Base-by-base conservation (phyloP, 768 basidiomycete species). In the Boletus reticulatus region DNA sequence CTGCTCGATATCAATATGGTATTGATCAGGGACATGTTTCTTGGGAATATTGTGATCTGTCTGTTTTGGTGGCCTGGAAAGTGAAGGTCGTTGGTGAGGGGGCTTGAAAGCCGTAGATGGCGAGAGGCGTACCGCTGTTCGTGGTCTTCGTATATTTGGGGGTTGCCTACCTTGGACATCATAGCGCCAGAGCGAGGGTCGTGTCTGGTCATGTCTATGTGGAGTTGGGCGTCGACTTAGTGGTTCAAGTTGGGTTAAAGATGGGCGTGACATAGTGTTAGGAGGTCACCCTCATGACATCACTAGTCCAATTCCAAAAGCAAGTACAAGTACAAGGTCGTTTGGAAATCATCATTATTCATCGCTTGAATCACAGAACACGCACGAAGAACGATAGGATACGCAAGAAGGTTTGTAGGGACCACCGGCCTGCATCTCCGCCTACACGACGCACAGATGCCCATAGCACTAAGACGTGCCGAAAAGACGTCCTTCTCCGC, bases 161-260 rank as follows among this genome's bases (percentile, higher is more conserved):
- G 62, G 58, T 76, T 79, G n/a, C 79, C 80, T 42, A 78, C 76
- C 50, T 77, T 78, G 45, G 80, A 81, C 64, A 76, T 75, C 79
- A 82, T 81, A 57, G 78, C 68, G 14, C 70, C 66, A 11, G 68
- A 66, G 51, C 54, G 60, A 46, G 43, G 44, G 39, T 67, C 60
- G 17, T 13, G 19, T 6, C 46, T 41, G 1, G 63, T 63, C 65
- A 68, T 68, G 43, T 52, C 42, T 52, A 24, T 57, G 24, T 58
- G 51, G 19, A 39, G 17, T 34, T 39, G 19, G 38, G 6, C 9
- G 43, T 29, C 4, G 39, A 46, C 24, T 17, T 3, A 22, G 22
- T 22, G 37, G 17, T 45, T 49, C 37, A 4, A 39, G 48, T 41
- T 27, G 50, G 19, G 36, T 14, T 20, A 36, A 31, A 17, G 2